phyloP scores from a whole-genome alignment of 495 filamentous ascomycete species.

The Margaritispora aquatica region DNA sequence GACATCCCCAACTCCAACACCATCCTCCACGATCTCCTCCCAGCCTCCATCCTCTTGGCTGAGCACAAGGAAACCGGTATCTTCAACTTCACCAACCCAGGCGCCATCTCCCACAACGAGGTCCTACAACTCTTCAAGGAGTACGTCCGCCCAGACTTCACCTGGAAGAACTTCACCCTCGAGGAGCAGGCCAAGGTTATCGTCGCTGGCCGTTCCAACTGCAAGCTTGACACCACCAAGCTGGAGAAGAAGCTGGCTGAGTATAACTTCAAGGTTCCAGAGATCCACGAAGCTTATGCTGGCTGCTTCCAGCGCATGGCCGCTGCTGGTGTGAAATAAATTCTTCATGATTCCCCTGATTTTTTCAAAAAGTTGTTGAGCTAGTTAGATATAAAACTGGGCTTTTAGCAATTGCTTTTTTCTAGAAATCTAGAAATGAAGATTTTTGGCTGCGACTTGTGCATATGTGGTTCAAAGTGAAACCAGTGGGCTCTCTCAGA shows the following conservation, averaged over 20 bases:
- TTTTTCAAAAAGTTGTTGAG: slow-evolving; percentile 8
- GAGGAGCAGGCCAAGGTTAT: slow-evolving; percentile 62
- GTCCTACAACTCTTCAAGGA: slow-evolving; percentile 55
- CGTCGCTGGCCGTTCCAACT: slow-evolving; percentile 60
- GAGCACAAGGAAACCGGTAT: slow-evolving; percentile 55
- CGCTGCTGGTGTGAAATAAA: slow-evolving; percentile 42
- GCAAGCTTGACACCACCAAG: slow-evolving; percentile 56
- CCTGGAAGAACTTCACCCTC: slow-evolving; percentile 60
- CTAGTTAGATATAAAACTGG: slow-evolving; percentile 4
- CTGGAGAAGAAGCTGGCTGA: slow-evolving; percentile 52
- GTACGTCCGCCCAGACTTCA: slow-evolving; percentile 52
- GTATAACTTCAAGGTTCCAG: slow-evolving; percentile 50
- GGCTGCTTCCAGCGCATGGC: slow-evolving; percentile 61
- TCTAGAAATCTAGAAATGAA: neutral
- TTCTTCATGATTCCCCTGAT: neutral
- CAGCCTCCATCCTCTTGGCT: slow-evolving; percentile 51
- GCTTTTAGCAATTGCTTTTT: neutral
- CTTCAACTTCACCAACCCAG: slow-evolving; percentile 65
- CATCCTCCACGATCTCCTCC: slow-evolving; percentile 56
- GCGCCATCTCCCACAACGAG: slow-evolving; percentile 63
- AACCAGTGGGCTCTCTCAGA: too few relatives aligned
- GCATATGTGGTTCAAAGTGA: neutral
- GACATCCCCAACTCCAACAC: slow-evolving; percentile 64
- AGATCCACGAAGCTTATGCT: slow-evolving; percentile 56
- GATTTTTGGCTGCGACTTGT: neutral